Evolutionary conservation across 768 basidiomycete species (phyloP), one percentile per base, ranked within the genome.

Genomic region (Mycena rosella): DNA sequence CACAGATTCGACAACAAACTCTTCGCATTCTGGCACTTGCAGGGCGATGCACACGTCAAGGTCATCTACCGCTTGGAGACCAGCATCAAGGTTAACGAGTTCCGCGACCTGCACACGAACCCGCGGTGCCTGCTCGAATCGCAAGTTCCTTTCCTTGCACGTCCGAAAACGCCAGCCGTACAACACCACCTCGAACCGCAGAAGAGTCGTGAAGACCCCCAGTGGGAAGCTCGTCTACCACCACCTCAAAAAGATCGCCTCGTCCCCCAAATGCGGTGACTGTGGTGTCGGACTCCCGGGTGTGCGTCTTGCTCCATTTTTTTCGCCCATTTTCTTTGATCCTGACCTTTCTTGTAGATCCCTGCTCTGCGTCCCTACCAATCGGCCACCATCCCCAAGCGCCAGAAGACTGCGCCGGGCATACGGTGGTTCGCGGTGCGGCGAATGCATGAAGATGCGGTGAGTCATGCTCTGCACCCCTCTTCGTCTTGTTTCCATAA

Each of bases 191-290:
- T 99, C 97, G 65, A 96, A 92, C 89, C 90, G 95, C 79, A 88
- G 96, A 79, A 92, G 96, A 74, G 88, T 99, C 72, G 90, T 99
- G 68, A 99, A 98, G 88, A 99, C 98, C 40, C 98, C 98, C 60
- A 97, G 97, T 83, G 98, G 98, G 73, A 95, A 93, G 84, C 92
- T 98, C 75, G 95, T 97, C 75, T 96, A 97, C 85, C 96, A 99
- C 86, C 94, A 98, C 82, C 84, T 98, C 83, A 95, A 96, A 90
- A 99, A 99, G 86, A 90, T 89, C 73, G 91, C 91, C 63, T 89
- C 93, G 32, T 84, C 92, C 49, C 97, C 96, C 73, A 98, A 98
- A 83, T 99, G 97, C 83, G 98, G 98, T 88, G 98, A 99, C 86
- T 99, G 98, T 76, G 97, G 96, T 68, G 86, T 89, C 74, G 94